Evolutionary conservation across 2,329 filamentous ascomycete genomes (phyloP).

Genomic region (Fusarium sp.): DNA sequence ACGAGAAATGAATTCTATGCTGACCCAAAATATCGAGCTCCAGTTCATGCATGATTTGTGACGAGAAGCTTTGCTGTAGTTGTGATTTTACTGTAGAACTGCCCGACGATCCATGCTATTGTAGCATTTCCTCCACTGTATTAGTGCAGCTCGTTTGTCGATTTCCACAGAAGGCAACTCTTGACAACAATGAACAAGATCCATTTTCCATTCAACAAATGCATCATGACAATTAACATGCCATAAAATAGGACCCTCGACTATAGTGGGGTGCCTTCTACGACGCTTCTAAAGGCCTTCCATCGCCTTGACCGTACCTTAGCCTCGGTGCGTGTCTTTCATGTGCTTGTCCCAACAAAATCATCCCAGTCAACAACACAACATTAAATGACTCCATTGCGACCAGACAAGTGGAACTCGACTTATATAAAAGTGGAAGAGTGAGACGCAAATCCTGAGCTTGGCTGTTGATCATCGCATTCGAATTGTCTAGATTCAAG

Average conservation of each 20-base stretch:
- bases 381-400: constrained; percentile 30
- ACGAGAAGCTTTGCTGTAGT: neutral
- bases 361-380: constrained; percentile 38
- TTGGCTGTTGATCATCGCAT: neutral
- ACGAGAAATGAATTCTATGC: constrained; percentile 46
- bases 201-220: constrained; percentile 1
- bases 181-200: neutral
- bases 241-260: constrained; percentile 19
- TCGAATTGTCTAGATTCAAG: neutral
- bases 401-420: constrained; percentile 31
- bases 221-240: neutral
- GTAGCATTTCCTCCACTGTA: constrained; percentile 20
- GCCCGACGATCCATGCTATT: neutral
- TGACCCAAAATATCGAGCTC: constrained; percentile 33
- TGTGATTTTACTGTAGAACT: neutral
- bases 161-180: constrained; percentile 9
- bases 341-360: constrained; percentile 51
- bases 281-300: constrained; percentile 24
- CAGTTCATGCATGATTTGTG: constrained; percentile 3
- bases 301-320: neutral
- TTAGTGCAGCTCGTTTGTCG: constrained; percentile 25
- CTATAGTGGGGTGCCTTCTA: constrained; percentile 36
- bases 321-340: constrained; percentile 43
- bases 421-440: constrained; percentile 19
- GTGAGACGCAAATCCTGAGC: neutral